Percentiles rank a stretch among this genome's conserved stretches.
Evolutionary conservation across 2,329 filamentous ascomycete genomes (phyloP).

Genomic region (Xylaria sp.): DNA sequence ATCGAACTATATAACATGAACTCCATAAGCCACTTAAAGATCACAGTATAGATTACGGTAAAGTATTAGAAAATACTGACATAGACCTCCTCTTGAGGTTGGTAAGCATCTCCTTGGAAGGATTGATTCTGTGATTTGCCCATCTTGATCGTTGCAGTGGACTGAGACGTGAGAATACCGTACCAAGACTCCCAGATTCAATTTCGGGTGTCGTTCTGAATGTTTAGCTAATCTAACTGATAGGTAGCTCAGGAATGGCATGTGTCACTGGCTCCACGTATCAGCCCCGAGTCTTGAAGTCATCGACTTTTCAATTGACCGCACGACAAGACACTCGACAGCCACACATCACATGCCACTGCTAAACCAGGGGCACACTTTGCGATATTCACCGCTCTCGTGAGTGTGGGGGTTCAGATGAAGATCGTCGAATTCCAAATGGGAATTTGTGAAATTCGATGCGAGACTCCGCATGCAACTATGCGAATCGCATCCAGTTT

Average conservation of each 20-base stretch:
- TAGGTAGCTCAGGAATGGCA: constrained; percentile 12
- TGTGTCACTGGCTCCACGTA: constrained; percentile 12
- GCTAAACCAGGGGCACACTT: neutral
- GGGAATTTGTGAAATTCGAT: neutral
- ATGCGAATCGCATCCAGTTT: neutral
- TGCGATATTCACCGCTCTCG: neutral
- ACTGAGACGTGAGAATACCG: neutral
- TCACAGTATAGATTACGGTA: neutral
- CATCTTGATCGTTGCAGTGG: constrained; percentile 12
- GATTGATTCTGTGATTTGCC: constrained; percentile 4
- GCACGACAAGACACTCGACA: neutral
- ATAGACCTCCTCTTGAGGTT: constrained; percentile 45
- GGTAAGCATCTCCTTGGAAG: constrained; percentile 46
- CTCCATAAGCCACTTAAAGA: neutral
- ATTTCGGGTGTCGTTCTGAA: too few relatives aligned
- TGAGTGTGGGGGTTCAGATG: neutral
- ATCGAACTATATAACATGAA: constrained; percentile 49
- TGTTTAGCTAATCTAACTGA: too few relatives aligned
- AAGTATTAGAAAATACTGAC: constrained; percentile 27
- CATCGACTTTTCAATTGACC: constrained; percentile 17
- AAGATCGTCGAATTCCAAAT: neutral
- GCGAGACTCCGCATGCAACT: neutral
- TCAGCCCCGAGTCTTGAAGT: constrained; percentile 22
- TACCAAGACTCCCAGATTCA: too few relatives aligned
- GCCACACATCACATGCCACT: constrained; percentile 2